Conservation (phyloP, 345 rosid species). For the Citrus hindsii region DNA sequence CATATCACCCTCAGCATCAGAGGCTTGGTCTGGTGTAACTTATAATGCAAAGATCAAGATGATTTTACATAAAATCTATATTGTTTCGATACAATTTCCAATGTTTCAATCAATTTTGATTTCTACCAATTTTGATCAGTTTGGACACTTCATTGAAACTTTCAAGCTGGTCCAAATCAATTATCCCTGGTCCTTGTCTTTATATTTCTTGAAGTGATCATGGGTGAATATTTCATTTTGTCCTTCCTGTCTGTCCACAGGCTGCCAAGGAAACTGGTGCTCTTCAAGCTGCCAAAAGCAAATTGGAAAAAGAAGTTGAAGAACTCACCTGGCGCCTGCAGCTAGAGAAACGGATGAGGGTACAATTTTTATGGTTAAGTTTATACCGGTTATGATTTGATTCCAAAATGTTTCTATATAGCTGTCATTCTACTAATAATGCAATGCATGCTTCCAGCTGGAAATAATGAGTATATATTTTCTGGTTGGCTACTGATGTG, state of each 20-base stretch:
- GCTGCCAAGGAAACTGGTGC: conserved; percentile 97
- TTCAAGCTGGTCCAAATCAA: not conserved
- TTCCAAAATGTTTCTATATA: not conserved
- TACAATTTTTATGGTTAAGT: conserved; percentile 19
- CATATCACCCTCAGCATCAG: not conserved
- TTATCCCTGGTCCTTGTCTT: conserved; percentile 1
- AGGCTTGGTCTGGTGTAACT: not conserved
- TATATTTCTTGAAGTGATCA: not conserved
- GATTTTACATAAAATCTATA: not conserved
- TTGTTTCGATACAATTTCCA: not conserved
- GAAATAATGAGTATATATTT: not conserved
- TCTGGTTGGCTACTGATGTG: not conserved
- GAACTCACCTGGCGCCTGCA: conserved; percentile 81
- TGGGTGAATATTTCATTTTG: not conserved
- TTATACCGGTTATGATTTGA: not conserved
- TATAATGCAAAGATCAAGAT: not conserved
- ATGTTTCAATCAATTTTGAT: not conserved
- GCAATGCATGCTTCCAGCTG: not conserved
- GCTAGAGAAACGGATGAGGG: conserved; percentile 86
- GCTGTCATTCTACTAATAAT: not conserved
- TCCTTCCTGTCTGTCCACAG: conserved; percentile 38
- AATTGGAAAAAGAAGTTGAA: conserved; percentile 91
- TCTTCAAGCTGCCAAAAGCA: conserved; percentile 90
- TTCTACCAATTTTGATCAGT: not conserved
- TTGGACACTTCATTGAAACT: not conserved